A percentile compares a stretch with the other conserved stretches of the same genome.
These are phyloP conservation scores for Colletotrichum sp. DNA, from an alignment of 2,329 filamentous ascomycete genomes.

Conservation along the genomic window DNA sequence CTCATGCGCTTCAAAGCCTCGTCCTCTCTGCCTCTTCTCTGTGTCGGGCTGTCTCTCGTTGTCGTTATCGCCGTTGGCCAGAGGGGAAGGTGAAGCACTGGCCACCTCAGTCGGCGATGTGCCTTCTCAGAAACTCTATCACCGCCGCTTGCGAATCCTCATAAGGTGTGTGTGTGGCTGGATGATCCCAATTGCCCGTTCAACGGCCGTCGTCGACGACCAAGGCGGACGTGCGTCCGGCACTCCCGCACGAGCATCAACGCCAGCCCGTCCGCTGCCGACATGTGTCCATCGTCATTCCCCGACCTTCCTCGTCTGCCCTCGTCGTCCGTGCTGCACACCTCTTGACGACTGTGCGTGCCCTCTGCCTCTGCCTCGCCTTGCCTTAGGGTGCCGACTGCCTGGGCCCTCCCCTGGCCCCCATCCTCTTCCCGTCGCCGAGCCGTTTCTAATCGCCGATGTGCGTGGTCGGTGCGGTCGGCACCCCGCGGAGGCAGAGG, in stretches of 20 bases:
- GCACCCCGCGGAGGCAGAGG: background rate
- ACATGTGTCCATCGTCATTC: background rate
- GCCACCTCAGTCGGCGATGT: background rate
- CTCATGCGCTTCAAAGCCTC: background rate
- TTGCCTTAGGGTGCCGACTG: background rate
- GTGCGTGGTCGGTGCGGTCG: background rate
- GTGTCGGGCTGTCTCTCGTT: background rate
- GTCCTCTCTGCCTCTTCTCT: background rate
- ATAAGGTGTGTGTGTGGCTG: background rate
- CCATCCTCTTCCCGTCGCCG: background rate
- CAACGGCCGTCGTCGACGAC: background rate
- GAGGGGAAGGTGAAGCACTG: background rate
- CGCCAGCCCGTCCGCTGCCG: background rate
- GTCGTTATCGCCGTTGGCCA: background rate
- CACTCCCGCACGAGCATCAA: background rate
- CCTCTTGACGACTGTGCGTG: background rate
- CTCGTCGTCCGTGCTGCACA: background rate
- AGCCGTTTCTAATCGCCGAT: slow-evolving; percentile 4
- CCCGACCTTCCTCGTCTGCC: background rate
- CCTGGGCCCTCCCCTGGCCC: background rate
- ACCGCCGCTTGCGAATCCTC: background rate
- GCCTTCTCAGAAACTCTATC: background rate
- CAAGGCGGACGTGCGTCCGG: background rate
- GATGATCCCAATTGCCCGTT: background rate
- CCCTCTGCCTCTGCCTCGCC: background rate